These are phyloP conservation scores for Trichoderma harzianum DNA, from an alignment of 2,329 filamentous ascomycete species.

Conservation along the genomic window DNA sequence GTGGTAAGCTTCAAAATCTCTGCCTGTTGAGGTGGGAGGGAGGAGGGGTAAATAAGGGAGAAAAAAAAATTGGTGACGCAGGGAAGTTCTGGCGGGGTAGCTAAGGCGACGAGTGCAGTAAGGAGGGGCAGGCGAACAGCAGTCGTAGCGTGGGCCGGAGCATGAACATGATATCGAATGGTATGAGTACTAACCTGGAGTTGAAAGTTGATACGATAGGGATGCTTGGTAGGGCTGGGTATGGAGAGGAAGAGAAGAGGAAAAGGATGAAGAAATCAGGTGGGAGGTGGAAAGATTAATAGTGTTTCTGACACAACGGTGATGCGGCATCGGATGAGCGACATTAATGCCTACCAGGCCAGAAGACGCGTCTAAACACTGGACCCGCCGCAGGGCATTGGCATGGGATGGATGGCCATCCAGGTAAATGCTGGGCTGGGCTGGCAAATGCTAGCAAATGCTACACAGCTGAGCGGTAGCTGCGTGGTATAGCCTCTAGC, in stretches of 20 bases:
- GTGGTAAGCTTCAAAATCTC: slow-evolving; percentile 21
- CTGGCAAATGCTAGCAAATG: not conserved
- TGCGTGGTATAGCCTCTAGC: not conserved
- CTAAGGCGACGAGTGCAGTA: not conserved
- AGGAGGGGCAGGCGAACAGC: not conserved
- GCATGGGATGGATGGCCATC: not conserved
- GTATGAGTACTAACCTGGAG: not conserved
- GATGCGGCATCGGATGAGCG: slow-evolving; percentile 20
- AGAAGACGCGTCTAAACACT: not conserved
- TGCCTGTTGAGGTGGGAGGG: slow-evolving; percentile 20
- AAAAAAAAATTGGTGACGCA: slow-evolving; percentile 21
- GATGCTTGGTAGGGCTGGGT: not conserved
- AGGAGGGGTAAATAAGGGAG: slow-evolving; percentile 21
- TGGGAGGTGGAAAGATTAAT: slow-evolving; percentile 19
- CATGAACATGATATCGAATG: not conserved
- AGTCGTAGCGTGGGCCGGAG: not conserved
- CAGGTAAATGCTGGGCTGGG: not conserved
- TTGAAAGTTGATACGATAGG: not conserved
- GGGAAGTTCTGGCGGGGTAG: slow-evolving; percentile 15
- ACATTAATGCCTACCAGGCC: not conserved
- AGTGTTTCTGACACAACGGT: slow-evolving; percentile 11
- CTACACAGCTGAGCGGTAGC: not conserved
- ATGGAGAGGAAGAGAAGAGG: slow-evolving; percentile 11
- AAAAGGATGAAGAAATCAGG: slow-evolving; percentile 2
- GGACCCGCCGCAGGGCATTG: not conserved